Percentiles rank a stretch among this genome's conserved stretches.
Evolutionary conservation across 164 flowering plant species (phyloP).

Genomic region (Macadamia tetraphylla): DNA sequence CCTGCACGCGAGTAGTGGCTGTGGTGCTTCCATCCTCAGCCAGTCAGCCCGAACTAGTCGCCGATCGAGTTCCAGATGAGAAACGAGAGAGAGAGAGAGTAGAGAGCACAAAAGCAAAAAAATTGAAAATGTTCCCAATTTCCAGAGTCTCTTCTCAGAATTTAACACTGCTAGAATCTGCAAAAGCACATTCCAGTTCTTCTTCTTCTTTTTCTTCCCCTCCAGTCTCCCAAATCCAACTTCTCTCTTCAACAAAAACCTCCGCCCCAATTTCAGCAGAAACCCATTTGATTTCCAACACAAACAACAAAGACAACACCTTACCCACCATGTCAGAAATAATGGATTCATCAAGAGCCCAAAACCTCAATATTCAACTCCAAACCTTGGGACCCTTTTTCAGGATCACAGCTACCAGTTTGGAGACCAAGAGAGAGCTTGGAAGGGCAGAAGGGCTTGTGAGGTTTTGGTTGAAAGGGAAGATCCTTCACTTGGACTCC

Average conservation of each 20-base stretch:
- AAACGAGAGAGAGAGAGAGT: too few relatives aligned
- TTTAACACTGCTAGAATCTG: neutral
- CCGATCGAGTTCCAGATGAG: too few relatives aligned
- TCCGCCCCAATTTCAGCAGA: slow-evolving; percentile 6
- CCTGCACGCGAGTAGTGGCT: too few relatives aligned
- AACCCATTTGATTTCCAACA: slow-evolving; percentile 3
- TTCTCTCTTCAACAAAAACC: slow-evolving; percentile 3
- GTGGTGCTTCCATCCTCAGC: too few relatives aligned
- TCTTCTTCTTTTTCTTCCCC: neutral
- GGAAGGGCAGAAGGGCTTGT: too few relatives aligned
- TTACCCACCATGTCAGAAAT: slow-evolving; percentile 78
- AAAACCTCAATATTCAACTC: slow-evolving; percentile 58
- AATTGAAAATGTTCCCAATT: neutral
- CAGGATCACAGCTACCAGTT: slow-evolving; percentile 67
- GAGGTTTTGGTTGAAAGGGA: slow-evolving; percentile 25
- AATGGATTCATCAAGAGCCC: slow-evolving; percentile 48
- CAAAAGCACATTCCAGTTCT: neutral
- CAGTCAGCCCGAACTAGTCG: too few relatives aligned
- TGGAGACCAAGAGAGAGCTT: slow-evolving; percentile 18
- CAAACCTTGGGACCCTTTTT: slow-evolving; percentile 79
- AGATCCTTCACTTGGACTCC: slow-evolving; percentile 79
- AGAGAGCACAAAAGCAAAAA: too few relatives aligned
- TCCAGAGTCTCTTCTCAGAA: neutral
- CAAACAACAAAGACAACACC: neutral
- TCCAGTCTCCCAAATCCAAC: neutral